Evolutionary conservation across 2,329 filamentous ascomycete genomes (phyloP).

Genomic region (Dactylellina parvicollis): DNA sequence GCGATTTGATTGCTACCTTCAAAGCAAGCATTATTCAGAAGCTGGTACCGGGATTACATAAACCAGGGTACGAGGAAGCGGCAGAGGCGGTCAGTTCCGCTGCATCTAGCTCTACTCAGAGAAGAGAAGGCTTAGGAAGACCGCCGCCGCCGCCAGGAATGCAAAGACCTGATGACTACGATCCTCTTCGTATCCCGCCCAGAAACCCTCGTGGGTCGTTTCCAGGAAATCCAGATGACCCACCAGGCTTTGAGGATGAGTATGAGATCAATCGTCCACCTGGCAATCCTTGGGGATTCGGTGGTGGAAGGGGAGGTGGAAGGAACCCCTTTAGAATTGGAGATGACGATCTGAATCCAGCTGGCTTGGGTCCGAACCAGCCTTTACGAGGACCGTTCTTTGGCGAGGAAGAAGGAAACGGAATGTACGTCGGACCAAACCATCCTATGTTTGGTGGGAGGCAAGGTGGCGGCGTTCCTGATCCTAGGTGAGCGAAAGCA

Average conservation of each 20-base stretch:
- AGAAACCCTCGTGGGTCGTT: slow-evolving; percentile 72
- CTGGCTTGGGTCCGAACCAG: slow-evolving; percentile 84
- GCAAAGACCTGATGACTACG: slow-evolving; percentile 62
- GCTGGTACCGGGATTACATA: slow-evolving; percentile 78
- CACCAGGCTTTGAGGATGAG: slow-evolving; percentile 93
- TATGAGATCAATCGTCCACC: slow-evolving; percentile 79
- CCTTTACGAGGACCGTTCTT: slow-evolving; percentile 76
- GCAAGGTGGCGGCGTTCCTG: slow-evolving; percentile 61
- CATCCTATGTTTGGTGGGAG: slow-evolving; percentile 81
- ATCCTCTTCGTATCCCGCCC: slow-evolving; percentile 62
- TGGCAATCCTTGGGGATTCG: slow-evolving; percentile 63
- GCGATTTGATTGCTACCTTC: slow-evolving; percentile 75
- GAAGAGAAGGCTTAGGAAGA: slow-evolving; percentile 2
- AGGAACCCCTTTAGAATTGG: slow-evolving; percentile 76
- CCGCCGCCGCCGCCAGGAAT: slow-evolving; percentile 38
- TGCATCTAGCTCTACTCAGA: slow-evolving; percentile 25
- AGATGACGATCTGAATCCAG: slow-evolving; percentile 86
- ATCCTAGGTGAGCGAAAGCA: slow-evolving; percentile 21
- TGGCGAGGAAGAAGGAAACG: slow-evolving; percentile 69
- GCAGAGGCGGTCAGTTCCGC: slow-evolving; percentile 44
- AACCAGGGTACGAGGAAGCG: slow-evolving; percentile 78
- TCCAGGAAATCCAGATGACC: slow-evolving; percentile 70
- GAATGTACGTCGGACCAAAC: slow-evolving; percentile 97
- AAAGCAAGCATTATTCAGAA: slow-evolving; percentile 85
- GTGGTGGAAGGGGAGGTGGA: slow-evolving; percentile 62